Percentiles rank a stretch among this genome's conserved stretches.
phyloP scores from a whole-genome alignment of 2,329 filamentous ascomycete genomes.

The Ceratocystis cubensis region DNA sequence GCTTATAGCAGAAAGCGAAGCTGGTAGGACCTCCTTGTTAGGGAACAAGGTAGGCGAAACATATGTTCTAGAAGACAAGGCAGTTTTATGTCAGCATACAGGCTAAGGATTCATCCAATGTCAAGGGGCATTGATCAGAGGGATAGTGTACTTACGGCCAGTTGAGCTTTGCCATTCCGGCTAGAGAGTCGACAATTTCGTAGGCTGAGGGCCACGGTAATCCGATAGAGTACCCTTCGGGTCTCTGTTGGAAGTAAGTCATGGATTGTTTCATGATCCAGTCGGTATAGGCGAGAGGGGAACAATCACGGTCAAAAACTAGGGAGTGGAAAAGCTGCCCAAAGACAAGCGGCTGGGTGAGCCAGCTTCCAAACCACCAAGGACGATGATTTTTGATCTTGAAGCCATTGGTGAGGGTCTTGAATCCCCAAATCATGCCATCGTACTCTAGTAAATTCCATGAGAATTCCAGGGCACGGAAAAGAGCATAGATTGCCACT shows the following conservation, averaged over 20 bases:
- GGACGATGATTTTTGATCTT: constrained; percentile 52
- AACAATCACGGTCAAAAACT: constrained; percentile 64
- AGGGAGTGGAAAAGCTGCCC: constrained; percentile 66
- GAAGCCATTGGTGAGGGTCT: constrained; percentile 25
- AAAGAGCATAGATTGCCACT: constrained; percentile 68
- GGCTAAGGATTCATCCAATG: constrained; percentile 21
- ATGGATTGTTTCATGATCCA: constrained; percentile 58
- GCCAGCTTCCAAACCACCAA: constrained; percentile 76
- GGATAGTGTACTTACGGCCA: constrained; percentile 59
- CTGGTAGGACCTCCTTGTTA: constrained; percentile 50
- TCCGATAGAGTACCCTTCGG: constrained; percentile 51
- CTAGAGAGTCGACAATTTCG: constrained; percentile 69
- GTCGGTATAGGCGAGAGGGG: constrained; percentile 41
- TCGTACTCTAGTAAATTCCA: constrained; percentile 75
- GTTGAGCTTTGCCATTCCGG: constrained; percentile 63
- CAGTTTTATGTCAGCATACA: constrained; percentile 9
- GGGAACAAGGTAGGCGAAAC: constrained; percentile 81
- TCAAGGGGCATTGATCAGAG: not conserved
- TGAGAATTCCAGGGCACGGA: constrained; percentile 69
- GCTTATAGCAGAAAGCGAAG: constrained; percentile 53
- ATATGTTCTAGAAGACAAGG: constrained; percentile 45
- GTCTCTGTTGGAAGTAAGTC: constrained; percentile 64
- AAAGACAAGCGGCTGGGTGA: constrained; percentile 63
- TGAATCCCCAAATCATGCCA: constrained; percentile 51
- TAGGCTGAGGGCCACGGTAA: constrained; percentile 63